Base-by-base conservation (phyloP, 306 rosid genomes). In the Cucumis sativus region DNA sequence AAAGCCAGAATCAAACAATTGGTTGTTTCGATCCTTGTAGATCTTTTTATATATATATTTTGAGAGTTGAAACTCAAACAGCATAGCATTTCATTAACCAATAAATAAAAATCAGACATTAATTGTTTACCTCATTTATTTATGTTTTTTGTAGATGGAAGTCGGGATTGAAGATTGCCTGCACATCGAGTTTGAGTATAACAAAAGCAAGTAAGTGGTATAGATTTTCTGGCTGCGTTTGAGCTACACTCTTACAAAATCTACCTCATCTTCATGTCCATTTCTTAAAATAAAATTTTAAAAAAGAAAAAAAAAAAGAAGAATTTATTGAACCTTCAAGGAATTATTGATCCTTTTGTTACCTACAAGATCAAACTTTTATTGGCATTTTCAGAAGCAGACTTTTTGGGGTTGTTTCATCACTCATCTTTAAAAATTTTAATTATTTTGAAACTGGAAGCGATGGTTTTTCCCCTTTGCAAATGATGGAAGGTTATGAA, bases 111-210 rank as follows among this genome's bases (percentile, higher is more conserved):
- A 28, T 28, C 30, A 28, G 30, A 33, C 37, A 33, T 33, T 33
- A 33, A 33, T 33, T 33, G 5, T 33, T 33, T 3, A 33, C 37
- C 37, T 33, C 37, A 33, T 33, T 33, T 33, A 33, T 33, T 33
- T 67, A 47, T 79, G 52, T 37, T 67, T 79, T 81, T 75, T 79
- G 83, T 91, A 95, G 99, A 92, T 95, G 99, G 99, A 95, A 85
- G 99, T 95, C 68, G 99, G 99, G 73, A 95, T 95, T 65, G 99
- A 95, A 86, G 99, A 95, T 87, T 95, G 99, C 83, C 93, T 95
- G 51, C 99, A 95, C 82, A 95, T 95, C 56, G 98, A 95, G 83
- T 95, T 95, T 9, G 98, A 95, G 86, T 95, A 95, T 84, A 95
- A 95, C 88, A 95, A 95, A 85, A 93, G 97, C 98, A 93, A 91